Evolutionary conservation across 441 rosid species (phyloP).

Genomic region (Populus hybrid): DNA sequence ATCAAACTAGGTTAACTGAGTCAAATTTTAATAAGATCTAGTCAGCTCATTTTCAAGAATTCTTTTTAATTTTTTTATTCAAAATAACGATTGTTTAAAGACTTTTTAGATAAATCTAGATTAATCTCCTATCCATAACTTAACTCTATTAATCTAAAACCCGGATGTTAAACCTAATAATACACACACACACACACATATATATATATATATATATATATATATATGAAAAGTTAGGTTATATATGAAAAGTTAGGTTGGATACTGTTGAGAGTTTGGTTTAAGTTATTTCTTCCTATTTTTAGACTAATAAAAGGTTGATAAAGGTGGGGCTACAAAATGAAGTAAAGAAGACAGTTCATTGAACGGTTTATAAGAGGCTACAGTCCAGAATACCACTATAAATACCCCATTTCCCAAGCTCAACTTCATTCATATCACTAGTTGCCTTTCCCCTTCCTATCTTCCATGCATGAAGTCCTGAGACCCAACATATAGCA

Average conservation of each 20-base stretch:
- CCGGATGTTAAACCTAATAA: no score
- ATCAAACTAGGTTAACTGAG: no score
- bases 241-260: no score
- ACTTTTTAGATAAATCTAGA: no score
- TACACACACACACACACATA: no score
- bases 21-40: no score
- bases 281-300: background rate
- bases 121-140: no score
- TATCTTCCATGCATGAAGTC: background rate
- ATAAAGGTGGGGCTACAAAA: background rate
- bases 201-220: no score
- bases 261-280: no score
- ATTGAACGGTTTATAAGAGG: background rate
- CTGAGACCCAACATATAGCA: background rate
- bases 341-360: background rate
- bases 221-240: no score
- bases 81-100: accelerated
- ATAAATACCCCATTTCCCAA: background rate
- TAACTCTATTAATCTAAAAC: no score
- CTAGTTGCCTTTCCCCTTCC: background rate
- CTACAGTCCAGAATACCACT: background rate
- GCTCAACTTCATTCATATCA: background rate
- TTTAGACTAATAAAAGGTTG: background rate
- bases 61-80: no score
- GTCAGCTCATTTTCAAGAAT: accelerated